These are phyloP conservation scores for Allantophomopsis lycopodina DNA, from an alignment of 2,329 filamentous ascomycete species.

Conservation along the genomic window DNA sequence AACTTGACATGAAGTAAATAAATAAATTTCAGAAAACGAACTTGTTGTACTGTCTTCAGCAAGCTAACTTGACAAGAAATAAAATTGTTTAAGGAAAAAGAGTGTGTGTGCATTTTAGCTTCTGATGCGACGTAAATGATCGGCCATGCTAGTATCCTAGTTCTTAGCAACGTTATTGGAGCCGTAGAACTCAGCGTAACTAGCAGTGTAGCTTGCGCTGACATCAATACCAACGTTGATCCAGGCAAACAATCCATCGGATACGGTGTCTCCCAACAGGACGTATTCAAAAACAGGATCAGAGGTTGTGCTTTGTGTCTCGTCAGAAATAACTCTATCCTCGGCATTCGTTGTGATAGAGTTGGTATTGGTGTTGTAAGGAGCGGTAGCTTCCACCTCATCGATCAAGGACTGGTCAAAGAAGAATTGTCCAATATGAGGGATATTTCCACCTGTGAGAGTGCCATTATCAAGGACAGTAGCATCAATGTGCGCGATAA, in stretches of 20 bases:
- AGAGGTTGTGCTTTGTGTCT: constrained; percentile 18
- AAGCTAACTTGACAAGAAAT: too few species aligned
- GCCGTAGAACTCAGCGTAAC: constrained; percentile 6
- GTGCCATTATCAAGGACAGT: constrained; percentile 21
- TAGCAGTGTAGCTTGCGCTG: constrained; percentile 12
- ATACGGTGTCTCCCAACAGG: constrained; percentile 30
- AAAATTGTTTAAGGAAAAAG: too few species aligned
- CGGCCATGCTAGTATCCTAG: too few species aligned
- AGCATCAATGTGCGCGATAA: constrained; percentile 21
- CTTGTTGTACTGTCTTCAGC: too few species aligned
- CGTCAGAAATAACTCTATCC: constrained; percentile 29
- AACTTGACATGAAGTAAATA: too few species aligned
- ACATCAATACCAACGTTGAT: constrained; percentile 30
- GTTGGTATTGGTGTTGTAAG: constrained; percentile 28
- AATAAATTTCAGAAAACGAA: too few species aligned
- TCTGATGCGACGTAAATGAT: too few species aligned
- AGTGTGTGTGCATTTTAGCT: too few species aligned
- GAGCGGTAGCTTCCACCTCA: constrained; percentile 28
- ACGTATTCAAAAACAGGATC: constrained; percentile 40
- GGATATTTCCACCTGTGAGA: constrained; percentile 30
- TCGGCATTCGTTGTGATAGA: constrained; percentile 30
- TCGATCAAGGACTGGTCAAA: constrained; percentile 39
- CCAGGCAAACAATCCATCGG: constrained; percentile 34
- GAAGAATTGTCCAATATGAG: constrained; percentile 44
- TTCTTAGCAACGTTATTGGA: constrained; percentile 5